Conservation (phyloP, 352 stramenopile species). For the Sclerospora graminicola region DNA sequence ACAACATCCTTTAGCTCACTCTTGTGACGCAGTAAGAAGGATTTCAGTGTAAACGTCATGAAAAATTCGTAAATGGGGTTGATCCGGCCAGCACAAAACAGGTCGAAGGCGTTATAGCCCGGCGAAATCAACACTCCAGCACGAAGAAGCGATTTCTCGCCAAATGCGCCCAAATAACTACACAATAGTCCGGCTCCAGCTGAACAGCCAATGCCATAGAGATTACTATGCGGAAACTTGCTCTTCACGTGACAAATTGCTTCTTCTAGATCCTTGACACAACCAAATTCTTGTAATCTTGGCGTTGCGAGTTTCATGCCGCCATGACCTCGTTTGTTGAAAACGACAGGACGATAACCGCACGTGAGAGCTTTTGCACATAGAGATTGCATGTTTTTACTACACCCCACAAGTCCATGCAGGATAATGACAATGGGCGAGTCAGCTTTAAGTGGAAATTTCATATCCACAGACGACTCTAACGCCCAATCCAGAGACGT, state of each 20-base stretch:
- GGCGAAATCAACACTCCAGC: conserved; percentile 64
- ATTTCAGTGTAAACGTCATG: conserved; percentile 68
- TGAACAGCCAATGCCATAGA: conserved; percentile 69
- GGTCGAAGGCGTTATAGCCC: conserved; percentile 61
- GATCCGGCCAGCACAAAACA: conserved; percentile 63
- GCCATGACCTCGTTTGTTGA: conserved; percentile 78
- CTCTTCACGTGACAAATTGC: conserved; percentile 43
- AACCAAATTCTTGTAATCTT: conserved; percentile 65
- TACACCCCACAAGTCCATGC: conserved; percentile 62
- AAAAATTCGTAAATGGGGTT: conserved; percentile 66
- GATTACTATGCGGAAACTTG: conserved; percentile 29
- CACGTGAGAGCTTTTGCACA: conserved; percentile 46
- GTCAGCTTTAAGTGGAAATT: conserved; percentile 12
- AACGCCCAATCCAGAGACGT: conserved; percentile 60
- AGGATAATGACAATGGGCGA: conserved; percentile 54
- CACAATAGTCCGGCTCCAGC: conserved; percentile 56
- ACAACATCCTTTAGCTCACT: conserved; percentile 32
- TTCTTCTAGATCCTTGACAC: conserved; percentile 40
- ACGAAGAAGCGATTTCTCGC: conserved; percentile 33
- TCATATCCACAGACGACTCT: conserved; percentile 17
- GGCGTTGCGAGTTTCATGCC: conserved; percentile 48
- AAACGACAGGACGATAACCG: conserved; percentile 71
- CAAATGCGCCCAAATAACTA: conserved; percentile 64
- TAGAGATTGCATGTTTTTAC: conserved; percentile 44
- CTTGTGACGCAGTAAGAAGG: conserved; percentile 45